Percentiles rank a stretch among this genome's conserved stretches.
Evolutionary conservation across 208 protist genomes (phyloP).

Genomic region (Crithidia sp.): DNA sequence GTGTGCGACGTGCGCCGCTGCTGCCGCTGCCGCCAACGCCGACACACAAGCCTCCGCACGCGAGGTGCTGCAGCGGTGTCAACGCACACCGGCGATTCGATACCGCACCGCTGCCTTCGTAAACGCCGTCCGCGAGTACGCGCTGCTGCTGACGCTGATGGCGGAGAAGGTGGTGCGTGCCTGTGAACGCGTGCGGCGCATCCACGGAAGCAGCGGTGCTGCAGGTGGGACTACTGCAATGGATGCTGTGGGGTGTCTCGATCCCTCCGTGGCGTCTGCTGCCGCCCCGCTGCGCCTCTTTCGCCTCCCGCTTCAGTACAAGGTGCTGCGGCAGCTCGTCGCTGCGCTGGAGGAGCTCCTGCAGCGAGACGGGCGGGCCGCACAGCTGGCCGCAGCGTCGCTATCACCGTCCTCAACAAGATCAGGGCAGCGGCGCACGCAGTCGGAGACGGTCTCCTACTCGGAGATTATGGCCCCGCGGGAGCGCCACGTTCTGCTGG

Average conservation of each 20-base stretch:
- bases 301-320: conserved; percentile 23
- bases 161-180: conserved; percentile 32
- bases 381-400: conserved; percentile 5
- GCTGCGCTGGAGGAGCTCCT: conserved; percentile 46
- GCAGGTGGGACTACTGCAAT: neutral
- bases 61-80: conserved; percentile 42
- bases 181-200: conserved; percentile 27
- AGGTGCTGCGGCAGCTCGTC: conserved; percentile 40
- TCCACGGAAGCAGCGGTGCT: neutral
- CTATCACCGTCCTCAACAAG: neutral
- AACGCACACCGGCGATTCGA: conserved; percentile 32
- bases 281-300: conserved; percentile 17
- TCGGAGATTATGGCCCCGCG: conserved; percentile 33
- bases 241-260: neutral
- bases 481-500: conserved; percentile 38
- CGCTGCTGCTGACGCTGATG: conserved; percentile 47
- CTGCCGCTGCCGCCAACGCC: conserved; percentile 31
- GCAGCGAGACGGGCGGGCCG: conserved; percentile 15
- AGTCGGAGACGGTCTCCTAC: neutral
- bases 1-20: conserved; percentile 44
- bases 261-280: neutral
- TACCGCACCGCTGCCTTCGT: conserved; percentile 48
- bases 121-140: conserved; percentile 54
- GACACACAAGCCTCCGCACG: conserved; percentile 21
- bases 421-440: neutral